Evolutionary conservation across 2,329 filamentous ascomycete species (phyloP), one percentile per base, ranked within the genome.

Genomic region (Myrmaecium sp.): DNA sequence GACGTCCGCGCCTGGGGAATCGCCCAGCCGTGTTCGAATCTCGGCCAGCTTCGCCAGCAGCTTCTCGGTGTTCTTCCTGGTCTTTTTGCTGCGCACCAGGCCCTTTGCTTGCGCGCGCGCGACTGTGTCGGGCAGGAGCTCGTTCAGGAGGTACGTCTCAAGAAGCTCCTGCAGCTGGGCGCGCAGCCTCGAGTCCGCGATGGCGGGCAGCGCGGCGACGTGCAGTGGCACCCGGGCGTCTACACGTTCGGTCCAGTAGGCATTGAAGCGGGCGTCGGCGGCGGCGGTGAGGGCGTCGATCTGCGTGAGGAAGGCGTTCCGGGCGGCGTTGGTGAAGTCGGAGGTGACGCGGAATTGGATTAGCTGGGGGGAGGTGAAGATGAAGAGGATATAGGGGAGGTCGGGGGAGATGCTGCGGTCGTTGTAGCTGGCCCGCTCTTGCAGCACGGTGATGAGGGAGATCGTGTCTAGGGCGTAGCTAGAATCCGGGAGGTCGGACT

Each of bases 101-200:
- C 39, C 36, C 25, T 49, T 46, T 4, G 42, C 32, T 4, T 40
- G 33, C 5, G 47, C 46, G 30, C 47, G 51, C 3, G 39, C 19
- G 3, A 49, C 17, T 3, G 40, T 33, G 6, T 50, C 48, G 1
- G 48, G 43, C 1, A 54, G 15, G 5, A 52, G 39, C 5, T 53
- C 50, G 28, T 44, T 46, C 10, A 35, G 33, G 7, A 46, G 16
- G 25, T 52, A 45, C 4, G 33, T 28, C 4, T 40, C 30, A 3
- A 53, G 36, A 3, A 53, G 26, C 5, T 51, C 44, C 4, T 37
- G 32, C 6, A 54, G 40, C 26, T 52, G 48, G n/a, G 38, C 38
- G 15, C 33, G 38, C 2, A 54, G 31, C 23, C 47, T 54, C 8
- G 33, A 14, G 16, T 52, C 49, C 1, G 35, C 23, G 14, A 52